Base-by-base conservation (phyloP, 2,329 filamentous ascomycete genomes). In the Clathrospora elynae region DNA sequence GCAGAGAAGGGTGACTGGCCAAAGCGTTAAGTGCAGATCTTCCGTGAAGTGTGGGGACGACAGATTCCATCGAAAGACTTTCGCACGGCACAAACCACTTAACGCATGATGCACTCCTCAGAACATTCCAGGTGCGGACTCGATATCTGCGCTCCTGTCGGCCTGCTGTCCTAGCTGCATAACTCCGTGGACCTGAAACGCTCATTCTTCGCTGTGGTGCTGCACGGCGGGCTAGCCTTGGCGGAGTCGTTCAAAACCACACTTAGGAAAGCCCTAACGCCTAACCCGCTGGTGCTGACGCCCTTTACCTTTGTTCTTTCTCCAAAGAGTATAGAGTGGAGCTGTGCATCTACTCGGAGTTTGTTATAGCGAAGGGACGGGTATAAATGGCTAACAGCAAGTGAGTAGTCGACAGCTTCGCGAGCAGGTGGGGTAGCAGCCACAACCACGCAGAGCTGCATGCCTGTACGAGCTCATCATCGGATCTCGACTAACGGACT, bases 371-470 rank as follows among this genome's bases (percentile, higher is more conserved):
- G 20, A 31, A 23, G 14, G 29, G 17, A 36, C 17, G 35, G 35
- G 16, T 41, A 37, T 32, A 40, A 23, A 62, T 62, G 59, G 59
- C 59, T 41, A 62, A 62, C 51, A 58, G 53, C 39, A 57, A 55
- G 54, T 57, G 37, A 57, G 54, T 51, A 40, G 9, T 28, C 20
- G 13, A 39, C 17, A 22, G 24, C 41, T 37, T 28, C 22, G 30
- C 26, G 18, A 30, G 26, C 28, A 33, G 28, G 41, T 37, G 48
- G 39, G 42, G 42, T 40, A 51, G 37, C 45, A 35, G 33, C 24
- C 28, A 22, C 32, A 14, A 13, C 12, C 23, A 37, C 23, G n/a
- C 18, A 14, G 25, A 35, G 34, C 34, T 39, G 18, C 16, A 17
- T 16, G 22, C 11, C 31, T 40, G 43, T 35, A 37, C 39, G 16